Percentiles rank a stretch among this genome's conserved stretches.
These are phyloP conservation scores for Fusarium proliferatum DNA, from an alignment of 2,329 filamentous ascomycete species.

Conservation along the genomic window DNA sequence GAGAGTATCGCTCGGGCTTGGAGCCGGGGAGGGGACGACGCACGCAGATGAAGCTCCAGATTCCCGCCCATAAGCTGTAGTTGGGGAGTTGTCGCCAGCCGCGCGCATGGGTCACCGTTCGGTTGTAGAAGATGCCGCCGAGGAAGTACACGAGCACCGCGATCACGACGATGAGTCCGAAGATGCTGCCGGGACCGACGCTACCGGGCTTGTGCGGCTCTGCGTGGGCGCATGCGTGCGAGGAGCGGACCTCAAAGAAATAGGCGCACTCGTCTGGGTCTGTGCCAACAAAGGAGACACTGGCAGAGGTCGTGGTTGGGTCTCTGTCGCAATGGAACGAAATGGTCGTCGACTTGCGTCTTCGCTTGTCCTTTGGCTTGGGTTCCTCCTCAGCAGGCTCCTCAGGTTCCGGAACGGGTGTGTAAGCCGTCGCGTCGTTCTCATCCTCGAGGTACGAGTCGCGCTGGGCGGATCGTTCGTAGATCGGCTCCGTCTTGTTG, in stretches of 20 bases:
- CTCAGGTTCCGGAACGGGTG: conserved; percentile 20
- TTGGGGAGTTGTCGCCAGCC: conserved; percentile 97
- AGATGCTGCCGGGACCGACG: conserved; percentile 79
- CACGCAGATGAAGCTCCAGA: conserved; percentile 83
- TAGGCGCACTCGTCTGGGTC: conserved; percentile 93
- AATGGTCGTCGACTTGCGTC: conserved; percentile 84
- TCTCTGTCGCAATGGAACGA: conserved; percentile 94
- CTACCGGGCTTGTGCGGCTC: conserved; percentile 79
- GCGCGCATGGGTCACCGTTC: conserved; percentile 91
- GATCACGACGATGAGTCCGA: conserved; percentile 83
- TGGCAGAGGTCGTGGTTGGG: conserved; percentile 73
- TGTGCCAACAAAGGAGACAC: conserved; percentile 83
- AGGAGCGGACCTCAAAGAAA: conserved; percentile 91
- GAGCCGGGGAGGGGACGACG: conserved; percentile 48
- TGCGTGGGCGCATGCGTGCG: conserved; percentile 78
- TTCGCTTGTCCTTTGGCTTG: conserved; percentile 43
- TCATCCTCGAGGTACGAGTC: conserved; percentile 45
- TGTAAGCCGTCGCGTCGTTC: conserved; percentile 22
- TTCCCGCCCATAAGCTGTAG: conserved; percentile 90
- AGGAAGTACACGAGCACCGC: conserved; percentile 89
- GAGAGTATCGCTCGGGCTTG: conserved; percentile 47
- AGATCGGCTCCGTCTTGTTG: conserved; percentile 49
- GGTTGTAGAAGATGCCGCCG: conserved; percentile 94
- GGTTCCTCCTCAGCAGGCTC: conserved; percentile 34
- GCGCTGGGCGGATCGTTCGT: conserved; percentile 45